phyloP scores from a whole-genome alignment of 768 basidiomycete genomes.

The Naematelia encephala region DNA sequence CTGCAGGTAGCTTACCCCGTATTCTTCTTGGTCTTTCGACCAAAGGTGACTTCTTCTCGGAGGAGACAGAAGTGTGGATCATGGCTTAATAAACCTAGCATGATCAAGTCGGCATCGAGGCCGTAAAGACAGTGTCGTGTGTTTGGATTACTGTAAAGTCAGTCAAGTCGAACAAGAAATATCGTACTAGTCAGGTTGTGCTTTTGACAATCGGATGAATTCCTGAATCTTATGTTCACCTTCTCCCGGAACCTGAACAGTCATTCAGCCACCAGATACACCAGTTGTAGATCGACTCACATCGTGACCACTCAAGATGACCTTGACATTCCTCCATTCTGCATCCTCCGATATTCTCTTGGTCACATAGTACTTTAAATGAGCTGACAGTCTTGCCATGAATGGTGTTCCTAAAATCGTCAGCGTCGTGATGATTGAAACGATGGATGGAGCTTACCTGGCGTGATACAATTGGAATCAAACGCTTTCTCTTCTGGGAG shows the following conservation, averaged over 20 bases:
- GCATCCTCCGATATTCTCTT: conserved; percentile 98
- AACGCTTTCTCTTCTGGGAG: conserved; percentile 92
- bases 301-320: conserved; percentile 94
- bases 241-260: conserved; percentile 71
- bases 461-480: conserved; percentile 98
- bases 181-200: conserved; percentile 75
- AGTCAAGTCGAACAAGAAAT: background rate
- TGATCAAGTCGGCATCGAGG: conserved; percentile 95
- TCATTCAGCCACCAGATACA: background rate
- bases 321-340: conserved; percentile 86
- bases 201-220: conserved; percentile 89
- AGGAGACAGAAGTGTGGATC: conserved; percentile 98
- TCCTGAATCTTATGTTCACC: conserved; percentile 99
- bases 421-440: background rate
- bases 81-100: conserved; percentile 94
- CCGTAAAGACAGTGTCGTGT: conserved; percentile 97
- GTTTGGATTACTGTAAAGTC: conserved; percentile 66
- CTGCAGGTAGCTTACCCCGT: conserved; percentile 54
- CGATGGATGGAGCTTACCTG: conserved; percentile 61
- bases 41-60: conserved; percentile 98
- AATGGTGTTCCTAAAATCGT: conserved; percentile 73
- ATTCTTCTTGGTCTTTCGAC: conserved; percentile 71
- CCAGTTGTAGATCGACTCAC: conserved; percentile 45
- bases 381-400: conserved; percentile 87
- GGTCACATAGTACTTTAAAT: conserved; percentile 91